Evolutionary conservation across 805 yeast genomes (phyloP).

Genomic region (Barnettozyma salicaria): DNA sequence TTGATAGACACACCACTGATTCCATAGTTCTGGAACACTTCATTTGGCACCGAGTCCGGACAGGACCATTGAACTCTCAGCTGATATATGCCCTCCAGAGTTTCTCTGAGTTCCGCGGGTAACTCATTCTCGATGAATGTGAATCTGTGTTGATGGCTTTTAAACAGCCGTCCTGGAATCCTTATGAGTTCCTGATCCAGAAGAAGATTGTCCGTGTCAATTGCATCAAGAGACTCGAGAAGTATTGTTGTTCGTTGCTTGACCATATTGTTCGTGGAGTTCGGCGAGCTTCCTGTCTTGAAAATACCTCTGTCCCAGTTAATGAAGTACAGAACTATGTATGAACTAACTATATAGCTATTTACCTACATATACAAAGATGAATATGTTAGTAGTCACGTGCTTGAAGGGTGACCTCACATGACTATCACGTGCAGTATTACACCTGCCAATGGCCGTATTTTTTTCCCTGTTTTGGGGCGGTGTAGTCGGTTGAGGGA

Average conservation of each 20-base stretch:
- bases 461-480: too few relatives aligned
- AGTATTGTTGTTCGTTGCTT: slow-evolving; percentile 20
- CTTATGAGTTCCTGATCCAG: slow-evolving; percentile 14
- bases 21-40: slow-evolving; percentile 19
- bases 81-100: slow-evolving; percentile 14
- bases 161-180: slow-evolving; percentile 19
- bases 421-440: too few relatives aligned
- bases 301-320: too few relatives aligned
- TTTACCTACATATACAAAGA: too few relatives aligned
- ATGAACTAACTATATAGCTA: too few relatives aligned
- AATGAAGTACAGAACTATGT: too few relatives aligned
- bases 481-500: too few relatives aligned
- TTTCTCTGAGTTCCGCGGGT: slow-evolving; percentile 12
- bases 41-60: slow-evolving; percentile 1
- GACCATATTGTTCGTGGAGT: slow-evolving; percentile 5
- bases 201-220: slow-evolving; percentile 22
- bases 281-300: too few relatives aligned
- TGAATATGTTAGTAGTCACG: too few relatives aligned
- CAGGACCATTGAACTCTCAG: slow-evolving; percentile 20
- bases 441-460: too few relatives aligned
- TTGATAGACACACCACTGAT: slow-evolving; percentile 17
- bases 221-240: slow-evolving; percentile 16
- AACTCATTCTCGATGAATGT: slow-evolving; percentile 16
- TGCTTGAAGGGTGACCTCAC: too few relatives aligned
- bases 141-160: slow-evolving; percentile 19